Evolutionary conservation across 768 basidiomycete species (phyloP).

Genomic region (Lactarius pseudohatsudake): DNA sequence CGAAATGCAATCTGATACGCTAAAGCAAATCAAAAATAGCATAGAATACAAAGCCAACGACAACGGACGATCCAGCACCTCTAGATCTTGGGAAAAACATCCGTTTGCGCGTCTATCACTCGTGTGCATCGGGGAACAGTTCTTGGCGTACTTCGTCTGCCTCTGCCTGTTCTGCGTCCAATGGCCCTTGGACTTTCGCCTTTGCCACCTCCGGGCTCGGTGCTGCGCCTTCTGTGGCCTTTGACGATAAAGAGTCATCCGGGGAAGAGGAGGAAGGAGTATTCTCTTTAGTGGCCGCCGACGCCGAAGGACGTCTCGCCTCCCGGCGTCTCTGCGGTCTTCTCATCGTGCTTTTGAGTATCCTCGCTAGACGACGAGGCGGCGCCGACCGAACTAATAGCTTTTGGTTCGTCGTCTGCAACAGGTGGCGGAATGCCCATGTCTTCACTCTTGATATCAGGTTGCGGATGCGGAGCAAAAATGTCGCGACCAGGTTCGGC

Average conservation of each 20-base stretch:
- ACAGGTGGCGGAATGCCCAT: neutral
- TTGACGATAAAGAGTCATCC: neutral
- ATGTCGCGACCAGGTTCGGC: conserved; percentile 76
- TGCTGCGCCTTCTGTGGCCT: neutral
- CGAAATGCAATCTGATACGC: conserved; percentile 10
- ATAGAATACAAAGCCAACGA: conserved; percentile 10
- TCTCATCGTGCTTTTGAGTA: conserved; percentile 10
- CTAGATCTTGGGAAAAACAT: neutral
- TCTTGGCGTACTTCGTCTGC: conserved; percentile 40
- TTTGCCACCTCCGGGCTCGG: conserved; percentile 1
- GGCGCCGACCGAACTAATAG: conserved; percentile 14
- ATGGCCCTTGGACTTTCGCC: conserved; percentile 32
- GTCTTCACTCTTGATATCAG: conserved; percentile 49
- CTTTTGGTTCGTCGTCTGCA: conserved; percentile 19
- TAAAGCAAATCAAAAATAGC: conserved; percentile 10
- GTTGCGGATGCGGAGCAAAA: conserved; percentile 54
- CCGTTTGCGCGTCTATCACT: neutral
- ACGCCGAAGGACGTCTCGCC: conserved; percentile 9
- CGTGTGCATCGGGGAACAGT: conserved; percentile 37
- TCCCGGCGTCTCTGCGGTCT: conserved; percentile 2
- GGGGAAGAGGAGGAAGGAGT: neutral
- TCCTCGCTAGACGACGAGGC: neutral
- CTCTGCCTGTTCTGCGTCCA: conserved; percentile 37
- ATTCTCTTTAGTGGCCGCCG: conserved; percentile 5
- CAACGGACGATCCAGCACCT: neutral